phyloP scores from a whole-genome alignment of 2,329 filamentous ascomycete genomes.

The Scorias spongiosa region DNA sequence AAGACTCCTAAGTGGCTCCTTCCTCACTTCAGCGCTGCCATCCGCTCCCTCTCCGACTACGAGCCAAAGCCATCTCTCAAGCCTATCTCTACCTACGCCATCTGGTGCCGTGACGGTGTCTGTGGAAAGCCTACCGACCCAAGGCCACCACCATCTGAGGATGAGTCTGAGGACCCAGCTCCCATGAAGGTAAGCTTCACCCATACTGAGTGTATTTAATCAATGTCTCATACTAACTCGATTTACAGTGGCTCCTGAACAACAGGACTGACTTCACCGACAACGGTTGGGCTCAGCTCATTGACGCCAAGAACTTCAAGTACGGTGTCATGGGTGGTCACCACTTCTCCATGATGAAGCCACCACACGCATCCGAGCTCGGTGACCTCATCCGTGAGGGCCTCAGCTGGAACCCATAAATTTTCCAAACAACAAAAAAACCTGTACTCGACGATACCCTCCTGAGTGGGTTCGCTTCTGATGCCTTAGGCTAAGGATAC shows the following conservation, averaged over 20 bases:
- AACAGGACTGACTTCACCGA: constrained; percentile 57
- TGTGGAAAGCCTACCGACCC: constrained; percentile 52
- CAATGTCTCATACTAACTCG: neutral
- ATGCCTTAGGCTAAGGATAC: neutral
- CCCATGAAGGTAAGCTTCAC: constrained; percentile 27
- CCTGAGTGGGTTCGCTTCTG: neutral
- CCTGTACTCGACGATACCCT: neutral
- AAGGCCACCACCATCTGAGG: constrained; percentile 46
- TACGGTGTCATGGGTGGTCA: constrained; percentile 56
- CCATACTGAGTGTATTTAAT: no score
- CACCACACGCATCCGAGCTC: constrained; percentile 24
- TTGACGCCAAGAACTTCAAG: constrained; percentile 45
- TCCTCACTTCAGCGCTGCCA: constrained; percentile 55
- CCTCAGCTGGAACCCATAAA: constrained; percentile 15
- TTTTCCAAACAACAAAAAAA: neutral
- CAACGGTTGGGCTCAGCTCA: constrained; percentile 54
- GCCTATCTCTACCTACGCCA: constrained; percentile 46
- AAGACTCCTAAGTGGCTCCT: constrained; percentile 60
- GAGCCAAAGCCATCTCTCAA: constrained; percentile 47
- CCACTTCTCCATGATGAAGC: constrained; percentile 59
- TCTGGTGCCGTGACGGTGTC: constrained; percentile 62
- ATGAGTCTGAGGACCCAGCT: constrained; percentile 30
- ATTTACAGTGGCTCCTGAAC: constrained; percentile 46
- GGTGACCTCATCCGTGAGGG: constrained; percentile 30
- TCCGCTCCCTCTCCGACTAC: constrained; percentile 54